A percentile compares a stretch with the other conserved stretches of the same genome.
These are phyloP conservation scores for Paramecium pentaurelia DNA, from an alignment of 73 alveolate species.

Conservation along the genomic window DNA sequence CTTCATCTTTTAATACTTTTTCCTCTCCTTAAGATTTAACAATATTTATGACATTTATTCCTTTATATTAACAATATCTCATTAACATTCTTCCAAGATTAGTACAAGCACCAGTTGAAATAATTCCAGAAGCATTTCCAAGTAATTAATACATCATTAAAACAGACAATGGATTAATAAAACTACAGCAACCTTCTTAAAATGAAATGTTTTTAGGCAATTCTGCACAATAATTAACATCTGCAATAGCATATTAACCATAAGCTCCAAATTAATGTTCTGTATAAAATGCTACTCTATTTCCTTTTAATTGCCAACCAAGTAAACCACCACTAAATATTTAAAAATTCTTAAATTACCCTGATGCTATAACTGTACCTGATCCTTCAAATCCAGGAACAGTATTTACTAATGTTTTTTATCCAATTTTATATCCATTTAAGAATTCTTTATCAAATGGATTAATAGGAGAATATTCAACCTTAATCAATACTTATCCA, in stretches of 20 bases:
- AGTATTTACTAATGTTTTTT: not conserved
- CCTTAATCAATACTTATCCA: not conserved
- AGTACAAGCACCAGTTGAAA: not conserved
- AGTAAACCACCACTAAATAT: not conserved
- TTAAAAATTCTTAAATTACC: not conserved
- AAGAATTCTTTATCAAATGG: not conserved
- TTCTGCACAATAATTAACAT: not conserved
- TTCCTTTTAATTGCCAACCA: conserved; percentile 29
- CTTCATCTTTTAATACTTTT: not conserved
- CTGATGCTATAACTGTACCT: not conserved
- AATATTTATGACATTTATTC: not conserved
- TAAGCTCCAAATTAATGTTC: not conserved
- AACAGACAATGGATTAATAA: not conserved
- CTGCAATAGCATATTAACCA: conserved; percentile 28
- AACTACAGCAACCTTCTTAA: not conserved
- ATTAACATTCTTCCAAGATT: not conserved
- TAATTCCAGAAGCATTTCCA: not conserved
- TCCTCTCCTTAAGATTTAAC: not conserved
- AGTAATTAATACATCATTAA: not conserved
- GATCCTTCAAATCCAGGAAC: conserved; percentile 31
- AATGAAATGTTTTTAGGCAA: not conserved
- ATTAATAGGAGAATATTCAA: not conserved
- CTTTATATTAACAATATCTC: conserved; percentile 9
- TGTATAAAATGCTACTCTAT: not conserved
- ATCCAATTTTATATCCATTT: not conserved